These are phyloP conservation scores for Eimeria sp. DNA, from an alignment of 169 alveolate species.

Conservation along the genomic window DNA sequence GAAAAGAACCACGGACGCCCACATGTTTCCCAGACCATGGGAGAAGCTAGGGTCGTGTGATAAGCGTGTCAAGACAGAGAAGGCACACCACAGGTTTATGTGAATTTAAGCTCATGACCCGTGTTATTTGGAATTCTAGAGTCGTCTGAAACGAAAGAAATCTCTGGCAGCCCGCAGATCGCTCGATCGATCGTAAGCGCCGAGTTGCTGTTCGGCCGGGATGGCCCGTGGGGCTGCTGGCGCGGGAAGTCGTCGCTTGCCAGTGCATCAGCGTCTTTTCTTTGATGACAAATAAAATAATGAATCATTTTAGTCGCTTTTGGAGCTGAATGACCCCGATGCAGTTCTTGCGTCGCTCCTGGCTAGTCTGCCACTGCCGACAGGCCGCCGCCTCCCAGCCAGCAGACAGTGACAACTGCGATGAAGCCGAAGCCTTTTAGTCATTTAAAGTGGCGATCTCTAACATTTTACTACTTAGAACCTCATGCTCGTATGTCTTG, in stretches of 20 bases:
- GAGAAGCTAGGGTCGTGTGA: background rate
- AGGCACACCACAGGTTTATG: background rate
- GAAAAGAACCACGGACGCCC: background rate
- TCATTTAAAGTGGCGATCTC: background rate
- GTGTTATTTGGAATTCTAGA: background rate
- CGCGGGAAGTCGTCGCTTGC: conserved; percentile 25
- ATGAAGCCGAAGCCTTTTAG: conserved; percentile 2
- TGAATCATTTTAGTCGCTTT: background rate
- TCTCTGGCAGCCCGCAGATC: conserved; percentile 2
- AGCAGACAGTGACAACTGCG: conserved; percentile 40
- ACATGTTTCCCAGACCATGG: background rate
- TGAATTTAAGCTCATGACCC: background rate
- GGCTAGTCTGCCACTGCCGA: conserved; percentile 75
- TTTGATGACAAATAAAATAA: background rate
- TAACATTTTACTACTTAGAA: background rate
- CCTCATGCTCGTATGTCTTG: conserved; percentile 4
- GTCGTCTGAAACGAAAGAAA: background rate
- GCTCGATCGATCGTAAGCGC: conserved; percentile 66
- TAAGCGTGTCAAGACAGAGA: background rate
- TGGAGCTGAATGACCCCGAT: conserved; percentile 6
- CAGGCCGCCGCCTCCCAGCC: conserved; percentile 77
- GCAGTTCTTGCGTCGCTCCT: conserved; percentile 39
- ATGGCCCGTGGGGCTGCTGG: conserved; percentile 75
- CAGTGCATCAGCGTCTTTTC: conserved; percentile 45
- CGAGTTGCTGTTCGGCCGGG: conserved; percentile 66